Percentiles rank a stretch among this genome's conserved stretches.
Evolutionary conservation across 208 protist species (phyloP).

Genomic region (Trypanosoma congolense): DNA sequence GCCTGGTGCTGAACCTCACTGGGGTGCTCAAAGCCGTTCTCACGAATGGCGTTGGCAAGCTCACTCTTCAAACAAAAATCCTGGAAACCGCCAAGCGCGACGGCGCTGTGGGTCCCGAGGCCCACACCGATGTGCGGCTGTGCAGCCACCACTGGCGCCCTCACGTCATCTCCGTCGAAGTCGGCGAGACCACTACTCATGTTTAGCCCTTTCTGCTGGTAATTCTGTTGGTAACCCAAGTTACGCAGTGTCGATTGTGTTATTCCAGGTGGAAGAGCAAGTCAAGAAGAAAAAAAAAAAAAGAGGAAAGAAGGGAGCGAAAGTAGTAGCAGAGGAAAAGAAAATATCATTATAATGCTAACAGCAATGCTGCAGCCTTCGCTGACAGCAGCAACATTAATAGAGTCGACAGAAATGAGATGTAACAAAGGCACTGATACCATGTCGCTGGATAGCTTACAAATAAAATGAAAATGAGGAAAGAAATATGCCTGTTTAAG

Average conservation of each 20-base stretch:
- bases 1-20: constrained; percentile 97
- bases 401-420: too few relatives aligned
- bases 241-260: too few relatives aligned
- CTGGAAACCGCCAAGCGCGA: constrained; percentile 94
- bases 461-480: too few relatives aligned
- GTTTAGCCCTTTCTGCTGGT: constrained; percentile 4
- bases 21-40: constrained; percentile 92
- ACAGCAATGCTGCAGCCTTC: too few relatives aligned
- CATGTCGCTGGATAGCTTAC: too few relatives aligned
- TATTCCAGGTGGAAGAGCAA: too few relatives aligned
- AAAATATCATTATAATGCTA: too few relatives aligned
- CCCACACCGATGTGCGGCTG: constrained; percentile 63
- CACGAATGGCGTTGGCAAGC: constrained; percentile 95
- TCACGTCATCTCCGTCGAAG: constrained; percentile 89
- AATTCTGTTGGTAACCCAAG: neutral
- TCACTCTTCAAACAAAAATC: constrained; percentile 99
- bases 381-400: too few relatives aligned
- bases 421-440: too few relatives aligned
- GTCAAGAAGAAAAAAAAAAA: neutral
- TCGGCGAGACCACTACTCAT: constrained; percentile 85
- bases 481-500: too few relatives aligned
- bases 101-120: constrained; percentile 85
- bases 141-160: constrained; percentile 56
- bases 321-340: too few relatives aligned
- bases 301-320: constrained; percentile 1